Base-by-base conservation (phyloP, 1,284 basidiomycete genomes). In the Boletus sp. region DNA sequence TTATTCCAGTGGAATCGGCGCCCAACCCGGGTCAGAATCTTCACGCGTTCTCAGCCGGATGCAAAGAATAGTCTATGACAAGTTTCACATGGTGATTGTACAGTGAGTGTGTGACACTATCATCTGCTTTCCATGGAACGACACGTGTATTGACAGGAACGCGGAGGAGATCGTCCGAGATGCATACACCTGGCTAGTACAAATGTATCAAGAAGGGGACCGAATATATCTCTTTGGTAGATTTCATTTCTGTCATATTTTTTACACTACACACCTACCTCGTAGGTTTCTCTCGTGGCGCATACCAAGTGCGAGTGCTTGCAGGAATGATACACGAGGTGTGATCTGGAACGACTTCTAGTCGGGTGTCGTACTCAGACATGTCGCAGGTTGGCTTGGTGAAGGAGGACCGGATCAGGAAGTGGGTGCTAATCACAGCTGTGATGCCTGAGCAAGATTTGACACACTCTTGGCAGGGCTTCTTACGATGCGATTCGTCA, bases 271-370 rank as follows among this genome's bases (percentile, higher is more conserved):
- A 52, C 46, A 4, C 14, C 37, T 2, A 0, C 3, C 13, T 10
- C 8, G 31, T 16, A 81, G 81, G 81, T 11, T 82, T 81, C 60
- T 81, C 79, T 52, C 72, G 80, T 37, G 80, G 80, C n/a, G 80
- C 80, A 30, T 81, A 79, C 63, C 80, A 81, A 69, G 80, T 75
- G 11, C 74, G 80, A 6, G 70, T 68, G 7, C 63, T 81, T 2
- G 78, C 80, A 0, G 78, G 64, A 2, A 80, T 81, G 80, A 78
- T 81, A 49, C 61, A 77, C 4, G 72, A 68, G 61, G 79, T 79
- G 60, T 3, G 67, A 43, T 17, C 1, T 2, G 25, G 37, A n/a
- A n/a, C n/a, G n/a, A n/a, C n/a, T n/a, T n/a, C n/a, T n/a, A n/a
- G n/a, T n/a, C n/a, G n/a, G n/a, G n/a, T n/a, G n/a, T n/a, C n/a